Evolutionary conservation across 768 basidiomycete genomes (phyloP), one percentile per base, ranked within the genome.

Genomic region (Calocera cornea): DNA sequence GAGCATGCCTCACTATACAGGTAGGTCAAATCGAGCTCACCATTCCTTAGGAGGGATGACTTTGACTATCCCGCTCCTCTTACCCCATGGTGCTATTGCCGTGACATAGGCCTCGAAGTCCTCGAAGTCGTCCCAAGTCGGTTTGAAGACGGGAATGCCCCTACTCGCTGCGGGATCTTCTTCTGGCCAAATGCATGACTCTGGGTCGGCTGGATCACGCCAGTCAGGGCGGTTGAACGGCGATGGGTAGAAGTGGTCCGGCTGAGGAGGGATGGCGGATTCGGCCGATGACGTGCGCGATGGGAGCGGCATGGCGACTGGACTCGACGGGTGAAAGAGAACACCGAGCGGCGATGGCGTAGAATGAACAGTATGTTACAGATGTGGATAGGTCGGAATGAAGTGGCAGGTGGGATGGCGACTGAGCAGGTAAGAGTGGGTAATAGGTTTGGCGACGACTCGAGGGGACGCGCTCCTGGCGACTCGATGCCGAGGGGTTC

Each of bases 91-190:
- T 75, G 95, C 92, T 50, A 98, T 83, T 69, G 78, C 84, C 70
- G 84, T 87, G 83, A 97, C 88, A 75, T 92, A 98, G 12, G 74
- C 87, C 73, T 99, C 95, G 76, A 97, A 98, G 77, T 94, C 90
- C 69, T 80, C 75, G 72, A 97, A 97, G 72, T 98, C 92, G 64
- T 88, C 87, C 85, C 95, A 88, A 1, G 89, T 86, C 10, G 97
- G 97, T 74, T 86, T 89, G 83, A 99, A 99, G 12, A 99, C 93
- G 3, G 95, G 97, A 54, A 98, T 95, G 40, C 95, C 97, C 64
- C 90, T 88, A 72, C 87, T 84, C 0, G 90, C 90, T 33, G 86
- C 74, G 29, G 86, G 89, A 79, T 92, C 91, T 72, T 91, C 89
- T 33, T 81, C 80, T n/a, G 91, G 91, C 71, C 86, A 83, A 36